Evolutionary conservation across 306 rosid genomes (phyloP).

Genomic region (Prunus campanulata): DNA sequence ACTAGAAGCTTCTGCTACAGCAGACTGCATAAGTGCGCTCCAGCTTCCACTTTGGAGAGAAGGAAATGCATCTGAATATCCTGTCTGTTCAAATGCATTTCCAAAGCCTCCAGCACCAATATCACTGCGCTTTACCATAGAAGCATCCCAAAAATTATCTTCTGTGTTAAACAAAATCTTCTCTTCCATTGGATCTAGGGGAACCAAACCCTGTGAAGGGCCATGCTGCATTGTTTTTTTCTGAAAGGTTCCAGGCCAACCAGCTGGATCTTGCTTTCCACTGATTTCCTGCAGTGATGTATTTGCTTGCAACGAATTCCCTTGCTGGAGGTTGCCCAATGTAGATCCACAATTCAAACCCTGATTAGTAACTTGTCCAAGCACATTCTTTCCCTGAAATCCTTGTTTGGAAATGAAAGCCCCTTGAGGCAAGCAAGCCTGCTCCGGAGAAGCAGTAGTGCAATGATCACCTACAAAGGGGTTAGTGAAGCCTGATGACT

Average conservation of each 20-base stretch:
- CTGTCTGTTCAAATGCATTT: conserved; percentile 24
- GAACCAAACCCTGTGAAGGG: conserved; percentile 41
- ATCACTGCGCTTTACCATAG: conserved; percentile 33
- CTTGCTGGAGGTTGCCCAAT: conserved; percentile 37
- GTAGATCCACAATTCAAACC: conserved; percentile 29
- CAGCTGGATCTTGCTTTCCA: conserved; percentile 34
- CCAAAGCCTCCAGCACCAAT: conserved; percentile 40
- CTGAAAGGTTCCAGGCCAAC: conserved; percentile 42
- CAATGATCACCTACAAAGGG: conserved; percentile 34
- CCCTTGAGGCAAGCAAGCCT: conserved; percentile 30
- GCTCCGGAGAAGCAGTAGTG: conserved; percentile 38
- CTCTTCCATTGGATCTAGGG: conserved; percentile 59
- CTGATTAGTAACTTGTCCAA: conserved; percentile 39
- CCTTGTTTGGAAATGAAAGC: conserved; percentile 32
- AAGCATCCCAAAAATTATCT: conserved; percentile 42
- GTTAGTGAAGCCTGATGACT: conserved; percentile 32
- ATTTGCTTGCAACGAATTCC: conserved; percentile 31
- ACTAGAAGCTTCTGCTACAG: conserved; percentile 67
- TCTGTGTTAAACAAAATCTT: conserved; percentile 49
- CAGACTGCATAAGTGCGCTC: conserved; percentile 70
- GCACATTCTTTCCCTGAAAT: conserved; percentile 37
- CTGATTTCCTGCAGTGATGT: conserved; percentile 25
- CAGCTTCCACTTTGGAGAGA: conserved; percentile 55
- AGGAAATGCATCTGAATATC: conserved; percentile 32
- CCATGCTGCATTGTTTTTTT: conserved; percentile 33